Evolutionary conservation across 1,139 yeast genomes (phyloP), one percentile per base, ranked within the genome.

Genomic region (Hyphopichia khmerensis): DNA sequence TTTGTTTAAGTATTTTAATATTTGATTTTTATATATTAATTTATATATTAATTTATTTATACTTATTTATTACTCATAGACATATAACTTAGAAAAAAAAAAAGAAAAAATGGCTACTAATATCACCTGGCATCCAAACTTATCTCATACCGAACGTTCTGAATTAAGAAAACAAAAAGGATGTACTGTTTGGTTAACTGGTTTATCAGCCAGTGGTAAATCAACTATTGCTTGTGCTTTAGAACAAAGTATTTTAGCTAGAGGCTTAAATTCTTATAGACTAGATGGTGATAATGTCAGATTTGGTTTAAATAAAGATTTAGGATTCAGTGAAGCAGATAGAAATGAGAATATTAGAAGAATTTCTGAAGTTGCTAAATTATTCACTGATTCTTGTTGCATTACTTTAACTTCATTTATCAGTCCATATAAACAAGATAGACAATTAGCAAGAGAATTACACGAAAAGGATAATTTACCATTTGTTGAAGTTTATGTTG

Each of bases 231-330:
- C 98, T 2, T 87, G 96, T 63, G 97, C 96, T 6, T 76, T 91
- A 46, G 98, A 91, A 65, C 95, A 87, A 67, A 73, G 80, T 46
- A 71, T 91, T 45, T 75, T 91, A 49, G 79, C 82, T 51, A 72
- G 80, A 52, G 81, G 84, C 23, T 69, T 84, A 51, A 77, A 82
- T 50, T 79, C 96, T 26, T 91, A 91, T 69, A 81, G 98, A 62
- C 74, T 91, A 50, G 98, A 91, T 61, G 98, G 98, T 55, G 98
- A 91, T 67, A 91, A 91, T 62, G 80, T 91, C 53, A 81, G 98
- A 55, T 91, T 91, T 58, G 98, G 98, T 0, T 75, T 91, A 58
- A 91, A 91, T 77, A 90, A 90, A 67, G 97, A 91, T 64, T 76
- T 91, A 53, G 98, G 98, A 0, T 91, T 91, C 68, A 79, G 89